Base-by-base conservation (phyloP, 306 rosid species). In the Biancaea sappan region DNA sequence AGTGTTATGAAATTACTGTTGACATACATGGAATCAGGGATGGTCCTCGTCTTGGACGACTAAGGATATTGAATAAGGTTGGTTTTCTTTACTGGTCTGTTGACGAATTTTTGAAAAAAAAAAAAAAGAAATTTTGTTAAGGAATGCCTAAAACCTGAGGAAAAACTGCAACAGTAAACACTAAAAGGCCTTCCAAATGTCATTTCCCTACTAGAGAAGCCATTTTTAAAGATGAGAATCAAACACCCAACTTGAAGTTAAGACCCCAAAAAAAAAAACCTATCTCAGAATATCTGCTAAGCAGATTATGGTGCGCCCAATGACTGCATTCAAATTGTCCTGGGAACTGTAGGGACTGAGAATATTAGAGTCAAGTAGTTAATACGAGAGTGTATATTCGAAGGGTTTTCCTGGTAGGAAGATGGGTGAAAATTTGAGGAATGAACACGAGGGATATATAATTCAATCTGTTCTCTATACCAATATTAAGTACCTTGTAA, bases 21-120 rank as follows among this genome's bases (percentile, higher is more conserved):
- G 99, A 94, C 77, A 72, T 78, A 59, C 91, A 94, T 76, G 96
- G 99, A 82, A 82, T 84, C 54, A 80, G 51, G 69, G 93, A 84
- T 77, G 99, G 99, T 51, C 97, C 99, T 82, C 86, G 75, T 57
- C 86, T 83, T 75, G 99, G 99, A 66, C 80, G 99, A 86, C 80
- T 84, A 11, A 90, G 99, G 82, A 77, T 66, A 48, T 47, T 85
- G 79, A 86, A 88, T 80, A 84, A 90, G 96, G 99, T 94, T 82
- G 31, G 89, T 22, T 28, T n/a, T n/a, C n/a, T n/a, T 78, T 71
- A 43, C 40, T 6, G 29, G 12, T 0, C 18, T 77, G 60, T 35
- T 47, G 28, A 34, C 3, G 3, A 64, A 18, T 15, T 34, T 26
- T 21, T 52, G 31, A 2, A 10, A 40, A 10, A 2, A 40, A 12